Base-by-base conservation (phyloP, 148 eudicot genomes). In the Rhododendron molle region DNA sequence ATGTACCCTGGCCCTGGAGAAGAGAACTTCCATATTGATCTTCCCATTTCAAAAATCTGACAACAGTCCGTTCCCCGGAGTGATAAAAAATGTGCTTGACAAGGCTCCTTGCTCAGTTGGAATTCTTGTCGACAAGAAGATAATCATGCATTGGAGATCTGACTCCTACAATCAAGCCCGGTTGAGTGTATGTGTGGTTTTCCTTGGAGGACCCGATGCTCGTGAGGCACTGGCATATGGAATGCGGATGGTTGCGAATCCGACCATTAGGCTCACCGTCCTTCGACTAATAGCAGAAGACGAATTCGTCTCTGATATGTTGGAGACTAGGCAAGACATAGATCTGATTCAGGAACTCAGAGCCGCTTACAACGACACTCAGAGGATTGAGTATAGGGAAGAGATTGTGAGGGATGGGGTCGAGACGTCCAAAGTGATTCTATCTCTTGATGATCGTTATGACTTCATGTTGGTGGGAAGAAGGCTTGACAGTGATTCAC, bases 71-170 rank as follows among this genome's bases (percentile, higher is more conserved):
- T 4, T 85, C 3, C 73, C 77, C 13, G 76, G 44, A 1, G 83
- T 71, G 71, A 56, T 50, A 15, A 73, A 43, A n/a, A 56, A 81
- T 49, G 73, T 86, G 28, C 87, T 86, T 5, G 81, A 81, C n/a
- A 81, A 81, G 72, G 87, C 85, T 54, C 85, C 87, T 0, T 86
- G 87, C 81, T 86, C 87, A 3, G 81, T 86, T 5, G 85, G 81
- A 18, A 9, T 86, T 26, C 65, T 86, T 7, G 44, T 86, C 0
- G 85, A 86, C 76, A 81, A 81, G 26, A 56, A 30, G 26, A 85
- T 85, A 16, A 71, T 72, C 20, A 21, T 2, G 47, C 62, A 78
- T 8, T 79, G 83, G 78, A 85, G 78, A 54, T 43, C 47, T 3
- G 49, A 34, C 7, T 52, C 84, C 34, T 38, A 23, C 7, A 38